Evolutionary conservation across 2,329 filamentous ascomycete genomes (phyloP).

Genomic region (Ascochyta lentis): DNA sequence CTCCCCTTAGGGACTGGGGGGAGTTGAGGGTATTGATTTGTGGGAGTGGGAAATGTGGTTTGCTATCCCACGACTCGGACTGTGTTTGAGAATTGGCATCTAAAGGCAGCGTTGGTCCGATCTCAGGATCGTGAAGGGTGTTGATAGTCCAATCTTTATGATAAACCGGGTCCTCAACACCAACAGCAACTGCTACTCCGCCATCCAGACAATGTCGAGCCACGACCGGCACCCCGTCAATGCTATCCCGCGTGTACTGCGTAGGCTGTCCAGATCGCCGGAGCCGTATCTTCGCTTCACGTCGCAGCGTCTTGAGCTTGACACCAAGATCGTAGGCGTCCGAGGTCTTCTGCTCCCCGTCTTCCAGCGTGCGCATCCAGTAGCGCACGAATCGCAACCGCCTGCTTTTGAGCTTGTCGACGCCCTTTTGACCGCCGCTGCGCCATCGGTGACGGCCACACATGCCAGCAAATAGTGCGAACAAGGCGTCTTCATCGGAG

Average conservation of each 20-base stretch:
- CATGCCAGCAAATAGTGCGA: constrained; percentile 38
- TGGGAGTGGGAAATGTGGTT: neutral
- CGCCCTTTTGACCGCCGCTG: constrained; percentile 10
- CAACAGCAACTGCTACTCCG: neutral
- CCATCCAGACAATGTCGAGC: neutral
- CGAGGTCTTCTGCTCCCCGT: constrained; percentile 15
- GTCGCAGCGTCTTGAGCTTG: constrained; percentile 24
- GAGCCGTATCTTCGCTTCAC: constrained; percentile 4
- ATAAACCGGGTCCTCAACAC: neutral
- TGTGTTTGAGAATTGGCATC: no score
- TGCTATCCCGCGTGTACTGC: neutral
- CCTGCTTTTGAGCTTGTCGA: constrained; percentile 24
- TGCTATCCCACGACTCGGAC: no score
- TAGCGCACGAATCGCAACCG: constrained; percentile 34
- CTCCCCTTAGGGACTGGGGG: no score
- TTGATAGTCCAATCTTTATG: neutral
- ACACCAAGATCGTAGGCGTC: constrained; percentile 32
- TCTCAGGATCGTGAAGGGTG: neutral
- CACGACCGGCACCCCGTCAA: neutral
- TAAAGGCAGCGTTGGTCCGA: neutral
- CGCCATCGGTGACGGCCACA: constrained; percentile 23
- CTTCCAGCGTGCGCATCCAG: constrained; percentile 26
- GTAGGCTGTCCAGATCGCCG: neutral
- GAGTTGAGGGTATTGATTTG: no score
- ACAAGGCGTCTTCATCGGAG: constrained; percentile 27